Percentiles rank a stretch among this genome's conserved stretches.
Evolutionary conservation across 495 filamentous ascomycete species (phyloP).

Genomic region (Penicillium coffeae): DNA sequence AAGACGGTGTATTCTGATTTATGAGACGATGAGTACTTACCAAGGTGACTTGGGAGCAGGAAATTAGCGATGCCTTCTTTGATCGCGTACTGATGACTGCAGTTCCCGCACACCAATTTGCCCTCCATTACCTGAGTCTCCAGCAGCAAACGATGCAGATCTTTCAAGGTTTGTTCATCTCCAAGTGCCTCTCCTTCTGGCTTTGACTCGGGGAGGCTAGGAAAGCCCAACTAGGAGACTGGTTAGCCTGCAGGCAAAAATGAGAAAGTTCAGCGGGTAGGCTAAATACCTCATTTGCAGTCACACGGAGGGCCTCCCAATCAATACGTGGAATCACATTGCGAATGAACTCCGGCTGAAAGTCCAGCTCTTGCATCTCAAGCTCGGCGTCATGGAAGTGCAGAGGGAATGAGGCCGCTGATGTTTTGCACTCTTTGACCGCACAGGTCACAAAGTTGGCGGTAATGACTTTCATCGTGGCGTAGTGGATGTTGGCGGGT

Average conservation of each 20-base stretch:
- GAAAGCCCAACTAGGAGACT: constrained; percentile 69
- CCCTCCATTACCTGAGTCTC: constrained; percentile 89
- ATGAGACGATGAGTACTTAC: constrained; percentile 31
- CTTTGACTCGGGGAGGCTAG: constrained; percentile 63
- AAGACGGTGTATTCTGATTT: constrained; percentile 1
- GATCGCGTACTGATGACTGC: constrained; percentile 87
- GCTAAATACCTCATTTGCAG: constrained; percentile 70
- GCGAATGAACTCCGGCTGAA: constrained; percentile 70
- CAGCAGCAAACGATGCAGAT: constrained; percentile 77
- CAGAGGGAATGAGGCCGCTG: constrained; percentile 72
- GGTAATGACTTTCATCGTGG: constrained; percentile 91
- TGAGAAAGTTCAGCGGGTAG: background rate
- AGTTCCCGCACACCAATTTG: constrained; percentile 84
- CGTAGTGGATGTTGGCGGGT: background rate
- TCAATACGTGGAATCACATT: constrained; percentile 86
- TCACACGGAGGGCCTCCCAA: constrained; percentile 71
- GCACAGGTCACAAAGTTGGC: constrained; percentile 97
- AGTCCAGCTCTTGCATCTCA: constrained; percentile 71
- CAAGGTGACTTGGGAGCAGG: constrained; percentile 86
- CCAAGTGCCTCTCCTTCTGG: constrained; percentile 52
- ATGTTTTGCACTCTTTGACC: constrained; percentile 84
- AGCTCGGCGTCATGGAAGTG: constrained; percentile 90
- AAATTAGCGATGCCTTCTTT: constrained; percentile 97
- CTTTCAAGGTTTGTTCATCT: constrained; percentile 63
- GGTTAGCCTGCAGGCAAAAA: background rate